These are phyloP conservation scores for Aspergillus nanangensis DNA, from an alignment of 495 filamentous ascomycete species.

Conservation along the genomic window DNA sequence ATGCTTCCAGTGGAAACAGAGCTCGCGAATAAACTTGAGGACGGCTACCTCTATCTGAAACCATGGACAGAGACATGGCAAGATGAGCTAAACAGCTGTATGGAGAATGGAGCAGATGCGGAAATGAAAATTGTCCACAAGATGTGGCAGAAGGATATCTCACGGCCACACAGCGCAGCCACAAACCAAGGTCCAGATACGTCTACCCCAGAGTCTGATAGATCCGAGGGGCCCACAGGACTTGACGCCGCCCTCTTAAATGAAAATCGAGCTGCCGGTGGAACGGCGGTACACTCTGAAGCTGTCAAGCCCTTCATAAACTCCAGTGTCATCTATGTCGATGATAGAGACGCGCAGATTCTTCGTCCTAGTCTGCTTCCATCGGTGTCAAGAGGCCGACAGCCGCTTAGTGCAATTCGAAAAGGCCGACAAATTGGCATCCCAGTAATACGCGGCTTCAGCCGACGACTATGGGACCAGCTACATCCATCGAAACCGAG, in stretches of 20 bases:
- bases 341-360: conserved; percentile 69
- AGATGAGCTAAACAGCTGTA: conserved; percentile 85
- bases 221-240: conserved; percentile 6
- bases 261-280: conserved; percentile 43
- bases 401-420: conserved; percentile 77
- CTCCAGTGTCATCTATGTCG: conserved; percentile 78
- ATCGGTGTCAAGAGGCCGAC: conserved; percentile 71
- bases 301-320: conserved; percentile 52
- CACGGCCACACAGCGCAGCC: conserved; percentile 27
- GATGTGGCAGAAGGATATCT: conserved; percentile 64
- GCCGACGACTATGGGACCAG: conserved; percentile 68
- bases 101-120: conserved; percentile 84
- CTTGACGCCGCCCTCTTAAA: conserved; percentile 14
- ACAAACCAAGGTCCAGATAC: conserved; percentile 16
- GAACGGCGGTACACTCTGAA: conserved; percentile 20
- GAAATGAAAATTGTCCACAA: conserved; percentile 84
- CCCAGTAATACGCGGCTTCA: conserved; percentile 83
- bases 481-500: conserved; percentile 60
- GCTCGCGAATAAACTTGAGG: conserved; percentile 90
- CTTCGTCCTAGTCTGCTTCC: conserved; percentile 75
- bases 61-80: conserved; percentile 92
- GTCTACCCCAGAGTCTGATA: conserved; percentile 7
- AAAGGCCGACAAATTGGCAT: conserved; percentile 80
- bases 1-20: conserved; percentile 84
- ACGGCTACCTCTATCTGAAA: conserved; percentile 78